These are phyloP conservation scores for Lotus japonicus DNA, from an alignment of 306 rosid genomes.

Conservation along the genomic window DNA sequence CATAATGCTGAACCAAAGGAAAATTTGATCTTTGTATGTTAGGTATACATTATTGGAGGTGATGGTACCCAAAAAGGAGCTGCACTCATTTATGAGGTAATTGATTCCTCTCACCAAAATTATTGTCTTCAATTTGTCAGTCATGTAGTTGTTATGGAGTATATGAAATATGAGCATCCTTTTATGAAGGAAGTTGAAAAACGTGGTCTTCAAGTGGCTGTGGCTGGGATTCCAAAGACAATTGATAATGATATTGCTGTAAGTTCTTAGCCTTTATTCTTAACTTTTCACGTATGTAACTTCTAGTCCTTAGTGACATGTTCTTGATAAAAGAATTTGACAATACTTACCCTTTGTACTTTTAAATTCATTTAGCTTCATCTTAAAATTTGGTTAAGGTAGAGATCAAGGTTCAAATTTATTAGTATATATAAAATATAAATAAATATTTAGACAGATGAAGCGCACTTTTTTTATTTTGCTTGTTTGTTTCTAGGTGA, in stretches of 20 bases:
- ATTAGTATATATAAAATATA: neutral
- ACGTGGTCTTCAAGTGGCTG: constrained; percentile 87
- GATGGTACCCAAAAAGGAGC: constrained; percentile 98
- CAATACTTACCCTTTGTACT: neutral
- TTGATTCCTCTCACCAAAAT: neutral
- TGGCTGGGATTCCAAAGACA: constrained; percentile 95
- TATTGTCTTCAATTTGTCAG: constrained; percentile 20
- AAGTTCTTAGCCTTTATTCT: constrained; percentile 32
- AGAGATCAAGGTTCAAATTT: neutral
- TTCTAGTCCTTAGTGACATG: neutral
- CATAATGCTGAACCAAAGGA: neutral
- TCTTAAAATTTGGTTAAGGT: neutral
- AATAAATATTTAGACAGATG: constrained; percentile 1
- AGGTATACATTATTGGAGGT: constrained; percentile 95
- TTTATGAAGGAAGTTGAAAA: constrained; percentile 82
- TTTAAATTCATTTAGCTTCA: neutral
- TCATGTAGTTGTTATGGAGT: constrained; percentile 14
- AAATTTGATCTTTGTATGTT: constrained; percentile 19
- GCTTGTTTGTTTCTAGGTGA: constrained; percentile 57
- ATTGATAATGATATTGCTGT: constrained; percentile 95
- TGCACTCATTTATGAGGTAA: constrained; percentile 70
- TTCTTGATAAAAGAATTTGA: neutral
- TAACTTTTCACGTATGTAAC: neutral
- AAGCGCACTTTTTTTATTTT: constrained; percentile 12
- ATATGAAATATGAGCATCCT: constrained; percentile 25